These are phyloP conservation scores for Colletotrichum australisinense DNA, from an alignment of 2,329 filamentous ascomycete species.

Conservation along the genomic window DNA sequence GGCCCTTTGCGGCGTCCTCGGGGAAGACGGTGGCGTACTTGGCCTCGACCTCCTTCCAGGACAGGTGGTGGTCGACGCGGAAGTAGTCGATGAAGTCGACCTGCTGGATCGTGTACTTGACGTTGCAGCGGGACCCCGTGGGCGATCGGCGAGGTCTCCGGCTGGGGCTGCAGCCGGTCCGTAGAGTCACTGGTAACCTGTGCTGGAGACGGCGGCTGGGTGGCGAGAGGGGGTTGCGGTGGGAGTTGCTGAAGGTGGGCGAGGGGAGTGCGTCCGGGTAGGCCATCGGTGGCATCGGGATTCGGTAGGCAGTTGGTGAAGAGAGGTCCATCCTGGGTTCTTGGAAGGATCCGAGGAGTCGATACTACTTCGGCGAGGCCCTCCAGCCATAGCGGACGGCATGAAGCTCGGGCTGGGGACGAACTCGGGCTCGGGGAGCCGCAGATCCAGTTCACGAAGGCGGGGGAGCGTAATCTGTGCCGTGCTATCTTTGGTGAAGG, in stretches of 20 bases:
- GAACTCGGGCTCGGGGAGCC: slow-evolving; percentile 30
- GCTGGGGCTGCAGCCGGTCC: slow-evolving; percentile 25
- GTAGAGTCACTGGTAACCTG: slow-evolving; percentile 25
- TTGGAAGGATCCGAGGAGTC: slow-evolving; percentile 31
- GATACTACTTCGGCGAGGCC: slow-evolving; percentile 17
- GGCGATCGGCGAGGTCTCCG: slow-evolving; percentile 32
- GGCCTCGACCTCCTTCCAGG: slow-evolving; percentile 37
- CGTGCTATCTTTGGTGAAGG: slow-evolving; percentile 22
- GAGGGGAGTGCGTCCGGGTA: slow-evolving; percentile 34
- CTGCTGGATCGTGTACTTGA: slow-evolving; percentile 38
- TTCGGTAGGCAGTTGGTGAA: slow-evolving; percentile 28
- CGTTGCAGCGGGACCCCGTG: slow-evolving; percentile 36
- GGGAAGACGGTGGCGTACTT: slow-evolving; percentile 37
- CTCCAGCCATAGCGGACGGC: slow-evolving; percentile 6
- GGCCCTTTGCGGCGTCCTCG: slow-evolving; percentile 33
- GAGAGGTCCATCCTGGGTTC: slow-evolving; percentile 25
- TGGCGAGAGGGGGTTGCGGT: slow-evolving; percentile 24
- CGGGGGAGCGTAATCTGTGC: slow-evolving; percentile 34
- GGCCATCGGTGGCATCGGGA: slow-evolving; percentile 31
- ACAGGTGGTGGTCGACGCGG: slow-evolving; percentile 35
- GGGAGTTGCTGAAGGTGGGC: slow-evolving; percentile 9
- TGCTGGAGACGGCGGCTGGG: slow-evolving; percentile 25
- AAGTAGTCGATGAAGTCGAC: slow-evolving; percentile 39
- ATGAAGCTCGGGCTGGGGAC: slow-evolving; percentile 24
- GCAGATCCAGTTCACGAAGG: slow-evolving; percentile 34